A percentile compares a stretch with the other conserved stretches of the same genome.
Evolutionary conservation across 495 filamentous ascomycete species (phyloP).

Genomic region (Penicillium longicatenatum): DNA sequence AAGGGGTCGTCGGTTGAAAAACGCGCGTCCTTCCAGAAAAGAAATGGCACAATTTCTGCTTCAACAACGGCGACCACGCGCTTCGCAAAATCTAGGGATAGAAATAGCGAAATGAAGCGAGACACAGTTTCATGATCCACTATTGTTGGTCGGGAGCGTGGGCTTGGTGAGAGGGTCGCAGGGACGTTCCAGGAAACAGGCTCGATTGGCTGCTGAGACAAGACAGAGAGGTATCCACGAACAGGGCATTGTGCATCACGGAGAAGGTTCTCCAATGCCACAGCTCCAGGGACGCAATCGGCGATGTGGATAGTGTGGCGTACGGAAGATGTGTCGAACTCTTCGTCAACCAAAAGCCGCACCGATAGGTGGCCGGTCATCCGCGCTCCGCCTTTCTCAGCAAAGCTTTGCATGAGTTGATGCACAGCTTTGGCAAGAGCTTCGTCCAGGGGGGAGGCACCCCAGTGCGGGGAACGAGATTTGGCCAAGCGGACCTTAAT

Average conservation of each 20-base stretch:
- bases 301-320: conserved; percentile 43
- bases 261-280: conserved; percentile 29
- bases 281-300: conserved; percentile 39
- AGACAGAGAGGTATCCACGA: conserved; percentile 37
- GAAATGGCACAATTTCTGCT: conserved; percentile 16
- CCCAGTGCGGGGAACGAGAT: conserved; percentile 47
- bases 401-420: conserved; percentile 60
- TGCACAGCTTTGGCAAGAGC: conserved; percentile 59
- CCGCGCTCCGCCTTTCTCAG: conserved; percentile 41
- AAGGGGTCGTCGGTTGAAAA: conserved; percentile 42
- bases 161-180: conserved; percentile 17
- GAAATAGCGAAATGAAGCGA: conserved; percentile 11
- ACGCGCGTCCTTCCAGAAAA: conserved; percentile 39
- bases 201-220: conserved; percentile 27
- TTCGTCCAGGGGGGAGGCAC: conserved; percentile 53
- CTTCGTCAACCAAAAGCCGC: conserved; percentile 62
- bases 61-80: conserved; percentile 9
- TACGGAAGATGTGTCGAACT: conserved; percentile 38
- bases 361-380: conserved; percentile 73
- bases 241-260: conserved; percentile 27
- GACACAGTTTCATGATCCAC: not conserved
- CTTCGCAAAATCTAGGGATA: conserved; percentile 14
- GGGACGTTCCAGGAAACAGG: conserved; percentile 11
- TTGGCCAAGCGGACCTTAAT: conserved; percentile 61
- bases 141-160: not conserved